Evolutionary conservation across 345 rosid species (phyloP).

Genomic region (Chamaenerion angustifolium): DNA sequence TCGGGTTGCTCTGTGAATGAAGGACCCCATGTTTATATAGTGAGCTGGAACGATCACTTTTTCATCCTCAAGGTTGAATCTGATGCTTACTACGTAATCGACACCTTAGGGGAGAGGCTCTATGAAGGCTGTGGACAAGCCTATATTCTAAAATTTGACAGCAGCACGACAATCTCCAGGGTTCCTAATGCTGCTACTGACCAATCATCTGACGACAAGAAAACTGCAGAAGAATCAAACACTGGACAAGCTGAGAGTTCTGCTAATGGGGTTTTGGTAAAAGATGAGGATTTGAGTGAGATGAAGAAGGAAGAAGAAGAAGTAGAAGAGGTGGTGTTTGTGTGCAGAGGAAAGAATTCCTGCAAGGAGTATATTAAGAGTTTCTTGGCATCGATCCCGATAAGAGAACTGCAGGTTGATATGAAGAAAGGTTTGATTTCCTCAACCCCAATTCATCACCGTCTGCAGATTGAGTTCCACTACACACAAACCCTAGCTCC

Average conservation of each 20-base stretch:
- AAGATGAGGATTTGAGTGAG: conserved; percentile 14
- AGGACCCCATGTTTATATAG: conserved; percentile 61
- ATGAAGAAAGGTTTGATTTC: conserved; percentile 72
- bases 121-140: conserved; percentile 95
- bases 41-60: conserved; percentile 99
- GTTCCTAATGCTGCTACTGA: conserved; percentile 13
- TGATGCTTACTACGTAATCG: conserved; percentile 82
- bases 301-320: conserved; percentile 5
- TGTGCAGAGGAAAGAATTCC: conserved; percentile 71
- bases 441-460: conserved; percentile 61
- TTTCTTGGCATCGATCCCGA: conserved; percentile 90
- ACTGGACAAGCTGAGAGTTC: conserved; percentile 11
- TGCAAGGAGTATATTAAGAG: conserved; percentile 95
- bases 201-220: conserved; percentile 30
- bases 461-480: conserved; percentile 84
- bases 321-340: conserved; percentile 29
- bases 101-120: conserved; percentile 92
- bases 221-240: conserved; percentile 19
- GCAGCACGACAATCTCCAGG: conserved; percentile 36
- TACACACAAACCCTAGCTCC: conserved; percentile 27
- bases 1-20: conserved; percentile 24
- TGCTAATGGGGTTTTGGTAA: conserved; percentile 5
- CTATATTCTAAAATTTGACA: conserved; percentile 74
- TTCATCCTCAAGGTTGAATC: conserved; percentile 70
- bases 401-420: conserved; percentile 74